Evolutionary conservation across 225 moss, liverwort and hornwort species (phyloP).

Genomic region (Straminergon stramineum): DNA sequence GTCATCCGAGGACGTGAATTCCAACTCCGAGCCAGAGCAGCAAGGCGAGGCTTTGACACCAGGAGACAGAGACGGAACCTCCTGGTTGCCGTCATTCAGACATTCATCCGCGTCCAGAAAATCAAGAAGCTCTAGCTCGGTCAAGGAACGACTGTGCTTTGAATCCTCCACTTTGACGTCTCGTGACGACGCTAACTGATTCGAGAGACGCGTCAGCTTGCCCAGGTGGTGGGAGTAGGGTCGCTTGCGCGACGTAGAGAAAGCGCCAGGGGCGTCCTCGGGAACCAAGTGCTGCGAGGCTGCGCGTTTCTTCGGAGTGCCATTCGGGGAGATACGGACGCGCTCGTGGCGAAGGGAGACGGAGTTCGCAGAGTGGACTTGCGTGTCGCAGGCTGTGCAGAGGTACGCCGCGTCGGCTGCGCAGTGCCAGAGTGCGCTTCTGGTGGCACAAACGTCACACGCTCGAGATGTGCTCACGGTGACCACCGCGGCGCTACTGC

Average conservation of each 20-base stretch:
- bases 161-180: neutral
- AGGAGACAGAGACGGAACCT: constrained; percentile 35
- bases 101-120: constrained; percentile 22
- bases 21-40: neutral
- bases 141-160: neutral
- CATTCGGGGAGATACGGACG: constrained; percentile 39
- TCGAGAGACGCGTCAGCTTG: constrained; percentile 15
- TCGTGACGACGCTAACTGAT: neutral
- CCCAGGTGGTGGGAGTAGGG: constrained; percentile 36
- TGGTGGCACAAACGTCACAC: constrained; percentile 60
- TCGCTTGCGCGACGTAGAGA: constrained; percentile 10
- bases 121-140: constrained; percentile 14
- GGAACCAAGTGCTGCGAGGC: constrained; percentile 3
- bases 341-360: constrained; percentile 76
- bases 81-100: constrained; percentile 16
- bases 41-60: neutral
- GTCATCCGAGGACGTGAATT: constrained; percentile 4
- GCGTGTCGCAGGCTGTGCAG: constrained; percentile 64
- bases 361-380: constrained; percentile 76
- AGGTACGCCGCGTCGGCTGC: constrained; percentile 77
- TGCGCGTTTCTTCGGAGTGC: constrained; percentile 30
- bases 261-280: neutral
- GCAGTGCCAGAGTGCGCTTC: constrained; percentile 67
- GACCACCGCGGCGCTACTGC: neutral
- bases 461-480: constrained; percentile 37